Evolutionary conservation across 2,329 filamentous ascomycete species (phyloP).

Genomic region (Colletotrichum viniferum): DNA sequence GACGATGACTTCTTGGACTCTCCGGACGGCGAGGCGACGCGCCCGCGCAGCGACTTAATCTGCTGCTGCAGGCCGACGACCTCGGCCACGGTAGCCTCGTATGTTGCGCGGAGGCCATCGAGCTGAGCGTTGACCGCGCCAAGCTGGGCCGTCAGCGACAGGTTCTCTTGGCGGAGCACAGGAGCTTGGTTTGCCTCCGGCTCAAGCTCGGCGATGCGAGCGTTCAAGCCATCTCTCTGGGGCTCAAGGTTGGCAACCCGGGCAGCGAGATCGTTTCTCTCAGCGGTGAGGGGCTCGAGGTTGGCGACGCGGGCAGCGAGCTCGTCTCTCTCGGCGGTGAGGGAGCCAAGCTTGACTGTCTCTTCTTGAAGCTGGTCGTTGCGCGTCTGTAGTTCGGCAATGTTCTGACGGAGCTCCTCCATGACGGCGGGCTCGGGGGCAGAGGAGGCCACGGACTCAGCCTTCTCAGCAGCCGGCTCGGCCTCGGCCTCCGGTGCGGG

Average conservation of each 20-base stretch:
- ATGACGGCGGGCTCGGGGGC: neutral
- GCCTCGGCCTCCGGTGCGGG: neutral
- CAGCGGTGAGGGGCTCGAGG: constrained; percentile 8
- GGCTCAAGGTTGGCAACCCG: constrained; percentile 1
- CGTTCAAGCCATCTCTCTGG: neutral
- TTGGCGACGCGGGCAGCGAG: constrained; percentile 1
- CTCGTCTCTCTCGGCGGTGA: constrained; percentile 18
- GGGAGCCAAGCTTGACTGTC: constrained; percentile 4
- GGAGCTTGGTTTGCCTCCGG: constrained; percentile 6
- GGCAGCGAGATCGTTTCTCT: constrained; percentile 13
- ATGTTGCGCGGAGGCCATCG: constrained; percentile 12
- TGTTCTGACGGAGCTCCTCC: constrained; percentile 18
- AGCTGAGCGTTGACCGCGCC: constrained; percentile 18
- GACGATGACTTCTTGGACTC: constrained; percentile 11
- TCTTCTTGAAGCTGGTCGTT: constrained; percentile 19
- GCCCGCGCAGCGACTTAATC: constrained; percentile 11
- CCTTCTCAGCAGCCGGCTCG: neutral
- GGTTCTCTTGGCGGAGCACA: constrained; percentile 18
- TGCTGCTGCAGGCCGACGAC: constrained; percentile 14
- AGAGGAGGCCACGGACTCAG: neutral
- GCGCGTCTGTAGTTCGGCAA: constrained; percentile 18
- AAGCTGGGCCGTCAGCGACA: constrained; percentile 9
- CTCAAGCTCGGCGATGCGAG: constrained; percentile 6
- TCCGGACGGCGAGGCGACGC: constrained; percentile 11
- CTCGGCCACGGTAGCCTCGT: constrained; percentile 16